Evolutionary conservation across 1,284 basidiomycete genomes (phyloP).

Genomic region (Ganoderma resinaceum): DNA sequence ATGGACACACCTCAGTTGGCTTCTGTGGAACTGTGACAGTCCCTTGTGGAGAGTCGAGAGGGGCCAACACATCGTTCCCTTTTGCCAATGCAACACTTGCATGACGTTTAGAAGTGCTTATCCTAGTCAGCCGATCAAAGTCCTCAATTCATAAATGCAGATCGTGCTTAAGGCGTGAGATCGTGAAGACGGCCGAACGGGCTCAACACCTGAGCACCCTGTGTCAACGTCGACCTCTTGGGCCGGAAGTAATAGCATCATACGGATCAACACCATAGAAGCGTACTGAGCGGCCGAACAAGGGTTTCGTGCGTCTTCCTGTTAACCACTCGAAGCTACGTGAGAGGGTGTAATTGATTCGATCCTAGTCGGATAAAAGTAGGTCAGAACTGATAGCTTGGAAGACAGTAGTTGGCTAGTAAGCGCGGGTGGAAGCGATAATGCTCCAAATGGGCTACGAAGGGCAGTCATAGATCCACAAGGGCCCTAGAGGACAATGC

Average conservation of each 20-base stretch:
- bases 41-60: conserved; percentile 29
- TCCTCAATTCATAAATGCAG: background rate
- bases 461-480: background rate
- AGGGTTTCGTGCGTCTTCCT: background rate
- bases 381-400: background rate
- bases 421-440: background rate
- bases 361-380: background rate
- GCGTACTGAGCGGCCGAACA: background rate
- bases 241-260: background rate
- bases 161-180: background rate
- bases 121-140: background rate
- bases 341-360: background rate
- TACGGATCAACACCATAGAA: background rate
- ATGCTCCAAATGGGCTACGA: too few species aligned
- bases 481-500: background rate
- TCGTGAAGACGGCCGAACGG: background rate
- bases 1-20: too few species aligned
- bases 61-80: background rate
- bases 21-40: conserved; percentile 31
- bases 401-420: background rate
- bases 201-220: background rate
- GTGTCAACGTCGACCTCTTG: background rate
- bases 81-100: background rate
- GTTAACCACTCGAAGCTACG: background rate
- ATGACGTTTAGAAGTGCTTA: background rate